These are phyloP conservation scores for Cladophialophora bantiana DNA, from an alignment of 2,329 filamentous ascomycete species.

Conservation along the genomic window DNA sequence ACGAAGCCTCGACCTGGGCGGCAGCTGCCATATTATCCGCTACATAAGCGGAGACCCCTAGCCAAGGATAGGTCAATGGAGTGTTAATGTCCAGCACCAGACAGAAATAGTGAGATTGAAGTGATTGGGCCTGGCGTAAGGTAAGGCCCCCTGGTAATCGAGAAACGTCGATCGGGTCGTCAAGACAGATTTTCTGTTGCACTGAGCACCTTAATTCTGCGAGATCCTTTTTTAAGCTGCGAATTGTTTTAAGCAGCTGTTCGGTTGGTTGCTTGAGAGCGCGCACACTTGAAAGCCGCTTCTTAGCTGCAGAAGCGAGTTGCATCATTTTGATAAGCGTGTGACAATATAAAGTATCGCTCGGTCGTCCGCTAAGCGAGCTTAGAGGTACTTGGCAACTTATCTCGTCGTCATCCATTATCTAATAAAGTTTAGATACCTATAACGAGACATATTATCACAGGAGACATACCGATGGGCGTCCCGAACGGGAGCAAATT, in stretches of 20 bases:
- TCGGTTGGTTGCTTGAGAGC: constrained; percentile 14
- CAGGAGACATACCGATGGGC: constrained; percentile 22
- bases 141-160: constrained; percentile 17
- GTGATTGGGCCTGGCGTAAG: constrained; percentile 24
- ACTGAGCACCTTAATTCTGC: constrained; percentile 12
- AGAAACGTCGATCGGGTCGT: constrained; percentile 14
- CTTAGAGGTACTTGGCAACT: constrained; percentile 7
- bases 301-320: constrained; percentile 18
- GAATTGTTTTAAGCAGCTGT: constrained; percentile 14
- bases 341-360: constrained; percentile 24
- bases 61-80: constrained; percentile 24
- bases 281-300: constrained; percentile 17
- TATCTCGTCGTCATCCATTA: constrained; percentile 29
- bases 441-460: background rate
- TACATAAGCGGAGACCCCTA: background rate
- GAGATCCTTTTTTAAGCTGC: constrained; percentile 15
- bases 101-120: constrained; percentile 25
- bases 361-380: background rate
- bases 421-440: background rate
- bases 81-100: constrained; percentile 28
- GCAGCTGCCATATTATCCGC: background rate
- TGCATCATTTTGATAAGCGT: constrained; percentile 23
- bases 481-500: constrained; percentile 22
- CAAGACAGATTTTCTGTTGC: constrained; percentile 17
- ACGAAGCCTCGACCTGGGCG: constrained; percentile 11